Conservation (phyloP, 179 eudicot genomes). For the Monotropa hypopitys region DNA sequence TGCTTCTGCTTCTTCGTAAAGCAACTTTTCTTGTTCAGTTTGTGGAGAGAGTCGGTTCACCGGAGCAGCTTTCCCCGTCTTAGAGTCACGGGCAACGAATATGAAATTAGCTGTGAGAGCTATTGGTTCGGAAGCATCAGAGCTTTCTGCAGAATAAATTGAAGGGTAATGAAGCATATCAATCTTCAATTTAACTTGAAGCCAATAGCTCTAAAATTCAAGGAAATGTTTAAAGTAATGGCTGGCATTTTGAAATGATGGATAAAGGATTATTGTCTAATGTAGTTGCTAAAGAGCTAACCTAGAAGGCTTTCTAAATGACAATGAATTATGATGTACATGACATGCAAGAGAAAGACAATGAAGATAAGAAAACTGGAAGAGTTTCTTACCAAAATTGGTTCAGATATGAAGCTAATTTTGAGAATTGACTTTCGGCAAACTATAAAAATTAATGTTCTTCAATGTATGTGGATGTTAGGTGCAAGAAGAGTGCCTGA, state of each 20-base stretch:
- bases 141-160: slow-evolving; percentile 22
- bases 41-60: slow-evolving; percentile 74
- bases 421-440: background rate
- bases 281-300: background rate
- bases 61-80: slow-evolving; percentile 73
- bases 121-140: slow-evolving; percentile 32
- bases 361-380: background rate
- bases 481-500: no score
- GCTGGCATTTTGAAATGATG: background rate
- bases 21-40: slow-evolving; percentile 58
- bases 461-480: background rate
- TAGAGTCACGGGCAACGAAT: slow-evolving; percentile 90
- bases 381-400: background rate
- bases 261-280: background rate
- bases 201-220: background rate
- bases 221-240: background rate
- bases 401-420: background rate
- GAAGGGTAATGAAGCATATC: background rate
- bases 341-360: background rate
- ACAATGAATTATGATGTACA: background rate
- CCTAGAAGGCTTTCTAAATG: background rate
- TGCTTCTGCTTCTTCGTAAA: slow-evolving; percentile 75
- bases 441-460: background rate
- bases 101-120: slow-evolving; percentile 90
- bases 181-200: background rate